Percentiles rank a stretch among this genome's conserved stretches.
These are phyloP conservation scores for Fusarium sp. DNA, from an alignment of 2,329 filamentous ascomycete genomes.

Conservation along the genomic window DNA sequence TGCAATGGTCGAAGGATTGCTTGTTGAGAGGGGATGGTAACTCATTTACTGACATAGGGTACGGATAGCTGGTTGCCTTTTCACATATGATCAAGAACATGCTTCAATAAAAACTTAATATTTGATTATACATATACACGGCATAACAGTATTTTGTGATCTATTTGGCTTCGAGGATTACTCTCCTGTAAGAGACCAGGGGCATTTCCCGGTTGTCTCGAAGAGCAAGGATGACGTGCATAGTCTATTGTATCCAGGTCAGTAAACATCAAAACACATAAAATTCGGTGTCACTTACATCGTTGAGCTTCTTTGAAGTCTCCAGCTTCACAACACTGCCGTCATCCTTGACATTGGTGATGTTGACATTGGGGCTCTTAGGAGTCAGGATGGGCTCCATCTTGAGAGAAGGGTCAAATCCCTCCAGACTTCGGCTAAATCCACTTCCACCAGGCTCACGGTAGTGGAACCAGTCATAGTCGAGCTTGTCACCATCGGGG, in stretches of 20 bases:
- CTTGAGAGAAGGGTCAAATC: slow-evolving; percentile 2
- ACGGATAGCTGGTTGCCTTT: too few species aligned
- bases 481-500: slow-evolving; percentile 1
- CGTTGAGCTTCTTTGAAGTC: neutral
- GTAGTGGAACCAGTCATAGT: slow-evolving; percentile 19
- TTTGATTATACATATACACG: neutral
- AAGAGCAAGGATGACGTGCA: slow-evolving; percentile 19
- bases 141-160: neutral
- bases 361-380: slow-evolving; percentile 16
- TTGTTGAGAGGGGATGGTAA: too few species aligned
- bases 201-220: neutral
- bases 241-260: slow-evolving; percentile 1
- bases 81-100: too few species aligned
- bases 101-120: too few species aligned
- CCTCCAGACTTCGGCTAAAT: slow-evolving; percentile 2
- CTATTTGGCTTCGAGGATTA: slow-evolving; percentile 8
- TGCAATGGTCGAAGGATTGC: too few species aligned
- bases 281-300: neutral
- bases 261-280: accelerated
- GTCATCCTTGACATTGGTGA: neutral
- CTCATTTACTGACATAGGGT: too few species aligned
- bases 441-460: slow-evolving; percentile 14
- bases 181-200: slow-evolving; percentile 1
- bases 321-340: slow-evolving; percentile 12
- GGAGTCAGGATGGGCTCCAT: slow-evolving; percentile 5